phyloP scores from a whole-genome alignment of 2,329 filamentous ascomycete genomes.

The Coniella vitis region DNA sequence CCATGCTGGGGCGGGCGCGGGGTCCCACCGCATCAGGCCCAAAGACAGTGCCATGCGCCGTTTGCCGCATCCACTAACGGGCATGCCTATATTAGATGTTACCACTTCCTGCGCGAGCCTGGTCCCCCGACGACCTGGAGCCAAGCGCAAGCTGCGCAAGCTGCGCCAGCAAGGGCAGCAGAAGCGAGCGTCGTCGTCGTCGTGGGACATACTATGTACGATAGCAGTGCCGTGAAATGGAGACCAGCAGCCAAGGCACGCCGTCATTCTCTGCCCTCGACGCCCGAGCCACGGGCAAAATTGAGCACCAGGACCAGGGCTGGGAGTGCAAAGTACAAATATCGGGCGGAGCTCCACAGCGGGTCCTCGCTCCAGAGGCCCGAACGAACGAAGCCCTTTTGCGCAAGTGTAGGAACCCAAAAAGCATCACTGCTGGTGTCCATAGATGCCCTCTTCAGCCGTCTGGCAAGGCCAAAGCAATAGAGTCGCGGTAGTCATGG shows the following conservation, averaged over 20 bases:
- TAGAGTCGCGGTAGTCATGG: slow-evolving; percentile 3
- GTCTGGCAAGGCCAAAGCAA: no score
- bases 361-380: background rate
- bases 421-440: background rate
- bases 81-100: slow-evolving; percentile 16
- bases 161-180: background rate
- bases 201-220: no score
- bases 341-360: background rate
- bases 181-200: no score
- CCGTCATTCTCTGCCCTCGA: background rate
- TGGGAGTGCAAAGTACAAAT: no score
- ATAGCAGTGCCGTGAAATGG: no score
- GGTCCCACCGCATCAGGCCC: background rate
- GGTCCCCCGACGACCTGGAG: background rate
- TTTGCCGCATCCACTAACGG: slow-evolving; percentile 11
- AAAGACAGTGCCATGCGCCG: background rate
- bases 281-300: no score
- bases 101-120: slow-evolving; percentile 3
- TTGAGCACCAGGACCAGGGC: no score
- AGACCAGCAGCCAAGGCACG: no score
- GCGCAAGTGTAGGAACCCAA: background rate
- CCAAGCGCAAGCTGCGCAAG: no score
- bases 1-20: no score
- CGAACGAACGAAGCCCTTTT: background rate
- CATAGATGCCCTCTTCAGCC: no score